Percentiles rank a stretch among this genome's conserved stretches.
Conservation (phyloP, 179 eudicot genomes). For the Silene coronaria region DNA sequence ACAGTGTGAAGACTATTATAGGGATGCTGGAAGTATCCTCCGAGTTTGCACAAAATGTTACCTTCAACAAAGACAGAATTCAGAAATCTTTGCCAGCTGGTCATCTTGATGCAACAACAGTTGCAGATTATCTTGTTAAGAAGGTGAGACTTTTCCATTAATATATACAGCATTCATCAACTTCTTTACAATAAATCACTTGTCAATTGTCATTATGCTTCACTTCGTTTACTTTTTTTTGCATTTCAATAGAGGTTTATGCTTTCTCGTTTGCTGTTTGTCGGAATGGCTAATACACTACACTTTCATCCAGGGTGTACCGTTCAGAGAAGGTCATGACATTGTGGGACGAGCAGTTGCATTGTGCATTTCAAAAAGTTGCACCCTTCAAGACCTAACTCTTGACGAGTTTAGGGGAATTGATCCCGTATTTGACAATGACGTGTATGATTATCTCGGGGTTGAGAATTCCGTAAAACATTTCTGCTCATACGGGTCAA, state of each 20-base stretch:
- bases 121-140: slow-evolving; percentile 96
- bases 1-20: slow-evolving; percentile 71
- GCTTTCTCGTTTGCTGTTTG: background rate
- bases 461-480: slow-evolving; percentile 80
- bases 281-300: background rate
- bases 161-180: too few relatives aligned
- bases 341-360: slow-evolving; percentile 89
- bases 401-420: slow-evolving; percentile 61
- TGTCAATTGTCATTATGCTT: too few relatives aligned
- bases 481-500: slow-evolving; percentile 85
- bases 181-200: too few relatives aligned
- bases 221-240: too few relatives aligned
- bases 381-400: slow-evolving; percentile 63
- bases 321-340: slow-evolving; percentile 95
- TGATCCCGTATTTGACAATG: slow-evolving; percentile 48
- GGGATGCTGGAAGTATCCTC: slow-evolving; percentile 94
- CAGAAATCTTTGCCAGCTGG: slow-evolving; percentile 86
- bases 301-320: slow-evolving; percentile 55
- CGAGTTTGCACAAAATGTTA: slow-evolving; percentile 84
- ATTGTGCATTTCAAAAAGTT: slow-evolving; percentile 58
- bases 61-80: slow-evolving; percentile 66
- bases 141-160: slow-evolving; percentile 41
- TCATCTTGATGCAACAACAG: slow-evolving; percentile 97
- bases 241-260: too few relatives aligned
- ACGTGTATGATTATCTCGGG: slow-evolving; percentile 81